Conservation (phyloP, 257 asterid genomes). For the Capsicum pubescens region DNA sequence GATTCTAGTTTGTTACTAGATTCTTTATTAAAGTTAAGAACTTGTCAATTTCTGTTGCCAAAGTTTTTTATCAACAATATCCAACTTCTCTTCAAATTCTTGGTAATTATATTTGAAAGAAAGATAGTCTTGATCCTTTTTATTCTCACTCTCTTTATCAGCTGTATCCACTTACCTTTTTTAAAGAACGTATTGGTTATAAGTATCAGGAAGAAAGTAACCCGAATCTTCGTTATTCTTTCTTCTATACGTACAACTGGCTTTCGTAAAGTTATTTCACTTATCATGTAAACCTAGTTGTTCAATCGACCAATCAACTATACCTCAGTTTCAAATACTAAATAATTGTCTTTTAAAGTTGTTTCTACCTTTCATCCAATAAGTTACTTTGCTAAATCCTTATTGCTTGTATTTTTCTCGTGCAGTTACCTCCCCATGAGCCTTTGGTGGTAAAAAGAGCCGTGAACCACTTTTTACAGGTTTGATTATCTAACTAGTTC, state of each 20-base stretch:
- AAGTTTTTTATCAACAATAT: not conserved
- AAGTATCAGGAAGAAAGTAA: not conserved
- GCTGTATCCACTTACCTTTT: not conserved
- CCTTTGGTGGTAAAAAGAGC: constrained; percentile 82
- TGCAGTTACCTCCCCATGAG: constrained; percentile 89
- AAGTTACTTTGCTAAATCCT: constrained; percentile 8
- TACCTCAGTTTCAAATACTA: not conserved
- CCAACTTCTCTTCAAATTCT: not conserved
- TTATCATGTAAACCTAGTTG: not conserved
- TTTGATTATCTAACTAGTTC: constrained; percentile 31
- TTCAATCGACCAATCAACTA: not conserved
- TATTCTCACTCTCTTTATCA: not conserved
- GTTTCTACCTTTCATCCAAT: constrained; percentile 3
- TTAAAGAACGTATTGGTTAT: not conserved
- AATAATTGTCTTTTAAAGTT: constrained; percentile 6
- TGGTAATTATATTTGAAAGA: not conserved
- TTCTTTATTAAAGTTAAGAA: not conserved
- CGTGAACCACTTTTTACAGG: constrained; percentile 91
- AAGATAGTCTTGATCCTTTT: not conserved
- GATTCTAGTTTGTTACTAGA: not conserved
- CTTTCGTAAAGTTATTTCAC: not conserved
- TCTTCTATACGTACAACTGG: not conserved
- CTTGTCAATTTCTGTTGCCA: not conserved
- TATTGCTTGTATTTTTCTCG: constrained; percentile 13
- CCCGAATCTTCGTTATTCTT: not conserved